Evolutionary conservation across 139 green algal genomes (phyloP), one percentile per base, ranked within the genome.

Genomic region (Tetradesmus lagerheimii): DNA sequence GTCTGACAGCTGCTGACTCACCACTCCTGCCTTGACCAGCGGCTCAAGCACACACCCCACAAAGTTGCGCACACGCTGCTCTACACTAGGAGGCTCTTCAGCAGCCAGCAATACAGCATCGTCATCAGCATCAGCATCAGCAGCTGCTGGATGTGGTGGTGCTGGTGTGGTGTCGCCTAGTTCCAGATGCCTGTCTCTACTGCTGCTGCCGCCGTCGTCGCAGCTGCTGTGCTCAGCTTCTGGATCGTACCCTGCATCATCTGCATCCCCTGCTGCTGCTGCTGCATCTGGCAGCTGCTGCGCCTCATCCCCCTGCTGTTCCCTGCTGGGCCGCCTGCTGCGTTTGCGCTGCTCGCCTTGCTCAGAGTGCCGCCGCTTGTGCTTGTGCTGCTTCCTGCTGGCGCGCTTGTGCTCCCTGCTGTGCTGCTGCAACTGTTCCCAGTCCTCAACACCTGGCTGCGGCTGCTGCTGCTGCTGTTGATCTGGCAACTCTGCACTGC

Each of bases 41-140:
- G 86, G 86, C 31, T 90, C 86, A 34, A 90, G 75, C 43, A 90
- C 47, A 9, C 41, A 82, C 34, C 16, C 2, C 18, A 90, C 75
- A 77, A 90, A 90, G 9, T 39, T 67, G 6, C 14, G n/a, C 41
- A 90, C 86, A 11, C 57, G 50, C 9, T 64, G 14, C 29, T 50
- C 83, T 76, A 80, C 57, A 1, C 66, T 37, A 15, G 66, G 66
- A 76, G 66, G 66, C 66, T 76, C 37, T 57, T 74, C 45, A 47
- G 45, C 43, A 47, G 31, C 6, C 25, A 57, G n/a, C n/a, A n/a
- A n/a, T n/a, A n/a, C n/a, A n/a, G n/a, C n/a, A n/a, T n/a, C 29
- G 9, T 29, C 67, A 20, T 37, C 29, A 38, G 14, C 4, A 39
- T 37, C 25, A 20, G 29, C 34, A 45, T 80, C 31, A 27, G 4